Percentiles rank a stretch among this genome's conserved stretches.
Conservation (phyloP, 768 basidiomycete species). For the Glaciozyma martinii region DNA sequence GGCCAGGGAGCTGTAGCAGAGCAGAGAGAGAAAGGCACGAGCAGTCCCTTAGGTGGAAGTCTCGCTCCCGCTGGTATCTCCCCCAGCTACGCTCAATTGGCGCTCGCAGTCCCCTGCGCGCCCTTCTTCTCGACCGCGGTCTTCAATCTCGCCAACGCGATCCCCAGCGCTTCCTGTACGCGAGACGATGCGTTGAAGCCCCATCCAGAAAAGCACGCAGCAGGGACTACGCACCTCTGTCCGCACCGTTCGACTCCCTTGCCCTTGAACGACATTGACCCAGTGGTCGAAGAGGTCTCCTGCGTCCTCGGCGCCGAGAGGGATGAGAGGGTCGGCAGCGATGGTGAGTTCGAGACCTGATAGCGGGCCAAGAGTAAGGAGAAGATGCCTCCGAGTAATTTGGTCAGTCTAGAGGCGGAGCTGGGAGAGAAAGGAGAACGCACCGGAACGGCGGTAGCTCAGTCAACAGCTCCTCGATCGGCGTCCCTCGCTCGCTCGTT, state of each 20-base stretch:
- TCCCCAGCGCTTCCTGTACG: too few species aligned
- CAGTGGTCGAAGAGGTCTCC: slow-evolving; percentile 14
- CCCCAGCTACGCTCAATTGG: too few species aligned
- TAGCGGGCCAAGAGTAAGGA: slow-evolving; percentile 11
- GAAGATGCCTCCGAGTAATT: not conserved
- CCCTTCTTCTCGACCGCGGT: too few species aligned
- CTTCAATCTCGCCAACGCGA: too few species aligned
- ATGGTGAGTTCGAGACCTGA: slow-evolving; percentile 20
- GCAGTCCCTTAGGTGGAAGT: too few species aligned
- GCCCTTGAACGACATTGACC: slow-evolving; percentile 15
- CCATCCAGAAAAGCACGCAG: too few species aligned
- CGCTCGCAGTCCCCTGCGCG: too few species aligned
- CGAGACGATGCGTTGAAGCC: too few species aligned
- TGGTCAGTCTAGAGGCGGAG: not conserved
- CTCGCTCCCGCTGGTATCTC: too few species aligned
- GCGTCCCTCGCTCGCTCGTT: slow-evolving; percentile 13
- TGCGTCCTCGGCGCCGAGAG: slow-evolving; percentile 13
- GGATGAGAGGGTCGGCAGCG: slow-evolving; percentile 10
- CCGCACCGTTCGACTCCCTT: slow-evolving; percentile 14
- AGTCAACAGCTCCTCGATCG: not conserved
- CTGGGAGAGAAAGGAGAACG: not conserved
- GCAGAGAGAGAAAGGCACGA: too few species aligned
- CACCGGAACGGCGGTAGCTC: not conserved
- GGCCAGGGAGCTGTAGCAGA: too few species aligned
- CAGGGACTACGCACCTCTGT: slow-evolving; percentile 4